Base-by-base conservation (phyloP, 805 yeast genomes). In the Cyberlindnera japonica region DNA sequence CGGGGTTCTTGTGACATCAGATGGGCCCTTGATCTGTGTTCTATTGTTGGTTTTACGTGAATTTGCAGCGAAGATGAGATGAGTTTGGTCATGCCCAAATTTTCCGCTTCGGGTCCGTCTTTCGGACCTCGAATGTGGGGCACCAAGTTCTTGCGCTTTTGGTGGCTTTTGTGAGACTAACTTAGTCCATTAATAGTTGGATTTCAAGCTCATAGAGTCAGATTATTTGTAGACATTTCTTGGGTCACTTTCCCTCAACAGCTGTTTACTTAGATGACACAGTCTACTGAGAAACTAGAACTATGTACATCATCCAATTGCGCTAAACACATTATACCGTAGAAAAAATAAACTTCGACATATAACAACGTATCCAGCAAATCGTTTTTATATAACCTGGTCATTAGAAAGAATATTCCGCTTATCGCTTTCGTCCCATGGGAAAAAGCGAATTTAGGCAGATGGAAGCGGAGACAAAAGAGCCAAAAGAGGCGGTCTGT, bases 391-490 rank as follows among this genome's bases (percentile, higher is more conserved):
- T n/a, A n/a, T n/a, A n/a, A 25, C n/a, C 28, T 25, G 28, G 28
- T 25, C 28, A 25, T 25, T 25, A 25, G n/a, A 25, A 25, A 6
- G 28, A 13, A 9, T 25, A 6, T 25, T 25, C 28, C 9, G 6
- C 6, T 25, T 15, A n/a, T n/a, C n/a, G n/a, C n/a, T n/a, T n/a
- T n/a, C n/a, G n/a, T n/a, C 21, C 22, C 14, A 11, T 15, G 17
- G 22, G 18, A 6, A 8, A 15, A 11, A 15, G 10, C 14, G 16
- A n/a, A n/a, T 17, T 68, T 69, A 84, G 57, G 78, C 83, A 49
- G 85, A 74, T 51, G 95, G 93, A 55, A 86, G 72, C 37, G 95
- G 95, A 49, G 90, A 81, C 54, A 85, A 72, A 55, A 85, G 73
- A 58, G 69, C 72, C 64, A 91, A 73, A 59, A 91, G 70, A 50